Conservation (phyloP, 2,329 filamentous ascomycete species). For the Xylaria sp. region DNA sequence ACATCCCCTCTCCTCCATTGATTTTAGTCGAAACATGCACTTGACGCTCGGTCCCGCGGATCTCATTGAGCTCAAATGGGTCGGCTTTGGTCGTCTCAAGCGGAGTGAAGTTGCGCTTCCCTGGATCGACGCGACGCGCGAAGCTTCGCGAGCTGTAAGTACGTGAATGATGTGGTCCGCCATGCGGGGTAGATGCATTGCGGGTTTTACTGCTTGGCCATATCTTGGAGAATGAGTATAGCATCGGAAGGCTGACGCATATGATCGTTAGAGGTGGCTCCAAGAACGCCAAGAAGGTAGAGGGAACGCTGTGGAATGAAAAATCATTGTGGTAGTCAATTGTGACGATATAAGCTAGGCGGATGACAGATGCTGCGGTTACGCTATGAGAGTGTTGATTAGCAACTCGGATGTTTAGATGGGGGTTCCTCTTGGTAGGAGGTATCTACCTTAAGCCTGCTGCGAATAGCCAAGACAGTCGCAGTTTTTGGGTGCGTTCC, state of each 20-base stretch:
- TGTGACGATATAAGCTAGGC: slow-evolving; percentile 27
- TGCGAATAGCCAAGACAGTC: slow-evolving; percentile 29
- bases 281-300: slow-evolving; percentile 29
- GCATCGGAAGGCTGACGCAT: slow-evolving; percentile 34
- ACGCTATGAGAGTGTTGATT: slow-evolving; percentile 20
- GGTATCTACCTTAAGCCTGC: slow-evolving; percentile 26
- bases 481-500: slow-evolving; percentile 27
- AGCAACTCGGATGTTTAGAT: neutral
- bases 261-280: slow-evolving; percentile 28
- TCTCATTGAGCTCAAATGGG: slow-evolving; percentile 28
- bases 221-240: slow-evolving; percentile 26
- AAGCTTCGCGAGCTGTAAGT: slow-evolving; percentile 23
- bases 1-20: neutral
- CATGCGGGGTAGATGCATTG: neutral
- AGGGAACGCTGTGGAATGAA: slow-evolving; percentile 28
- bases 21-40: slow-evolving; percentile 25
- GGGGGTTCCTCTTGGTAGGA: neutral
- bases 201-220: slow-evolving; percentile 2
- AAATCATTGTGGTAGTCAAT: slow-evolving; percentile 32
- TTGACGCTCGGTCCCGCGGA: slow-evolving; percentile 10
- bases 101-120: slow-evolving; percentile 24
- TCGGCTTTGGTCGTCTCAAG: slow-evolving; percentile 20
- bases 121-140: slow-evolving; percentile 16
- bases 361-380: slow-evolving; percentile 28
- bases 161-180: slow-evolving; percentile 3